Evolutionary conservation across 345 rosid species (phyloP).

Genomic region (Melastoma malabathricum): DNA sequence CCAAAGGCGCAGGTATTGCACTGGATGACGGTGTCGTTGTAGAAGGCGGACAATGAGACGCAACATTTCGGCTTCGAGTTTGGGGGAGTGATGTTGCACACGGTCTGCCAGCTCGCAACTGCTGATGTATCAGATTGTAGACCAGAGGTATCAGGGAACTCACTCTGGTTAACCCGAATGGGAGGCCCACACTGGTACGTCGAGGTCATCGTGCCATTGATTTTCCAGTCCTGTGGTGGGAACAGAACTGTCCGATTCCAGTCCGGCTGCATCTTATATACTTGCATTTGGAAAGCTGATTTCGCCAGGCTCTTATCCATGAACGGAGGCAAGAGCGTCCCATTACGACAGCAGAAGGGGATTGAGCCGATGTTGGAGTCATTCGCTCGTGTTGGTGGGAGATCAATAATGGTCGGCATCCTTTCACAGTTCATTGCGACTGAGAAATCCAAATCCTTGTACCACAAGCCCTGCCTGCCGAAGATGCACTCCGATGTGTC

Average conservation of each 20-base stretch:
- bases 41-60: slow-evolving; percentile 46
- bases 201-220: slow-evolving; percentile 25
- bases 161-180: slow-evolving; percentile 23
- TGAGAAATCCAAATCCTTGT: slow-evolving; percentile 24
- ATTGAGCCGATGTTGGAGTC: slow-evolving; percentile 28
- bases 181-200: slow-evolving; percentile 33
- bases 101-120: slow-evolving; percentile 42
- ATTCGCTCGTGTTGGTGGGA: slow-evolving; percentile 24
- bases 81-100: slow-evolving; percentile 35
- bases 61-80: slow-evolving; percentile 26
- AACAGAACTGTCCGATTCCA: slow-evolving; percentile 22
- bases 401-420: slow-evolving; percentile 27
- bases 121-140: slow-evolving; percentile 21
- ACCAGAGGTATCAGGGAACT: slow-evolving; percentile 23
- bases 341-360: slow-evolving; percentile 39
- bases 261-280: slow-evolving; percentile 44
- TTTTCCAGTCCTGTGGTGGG: slow-evolving; percentile 39
- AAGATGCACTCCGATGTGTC: slow-evolving; percentile 30
- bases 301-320: slow-evolving; percentile 25
- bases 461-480: slow-evolving; percentile 26
- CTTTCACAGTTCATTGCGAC: slow-evolving; percentile 26
- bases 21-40: slow-evolving; percentile 36
- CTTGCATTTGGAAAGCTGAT: slow-evolving; percentile 30
- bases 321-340: slow-evolving; percentile 23
- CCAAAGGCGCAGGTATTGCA: slow-evolving; percentile 50